Conservation (phyloP, 768 basidiomycete species). For the Xerocomus spinulosus region DNA sequence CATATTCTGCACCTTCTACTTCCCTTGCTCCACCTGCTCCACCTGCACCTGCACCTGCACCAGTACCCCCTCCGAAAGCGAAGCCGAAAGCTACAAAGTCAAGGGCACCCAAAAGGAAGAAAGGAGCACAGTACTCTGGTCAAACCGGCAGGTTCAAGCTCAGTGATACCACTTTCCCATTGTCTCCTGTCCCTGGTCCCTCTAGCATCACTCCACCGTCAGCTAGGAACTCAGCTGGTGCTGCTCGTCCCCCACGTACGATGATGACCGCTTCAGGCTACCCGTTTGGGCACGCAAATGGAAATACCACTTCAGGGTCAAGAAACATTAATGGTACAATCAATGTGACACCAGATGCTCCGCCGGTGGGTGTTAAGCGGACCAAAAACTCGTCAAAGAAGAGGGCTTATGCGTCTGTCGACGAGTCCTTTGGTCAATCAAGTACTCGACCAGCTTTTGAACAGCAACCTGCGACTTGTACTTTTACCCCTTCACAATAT, state of each 20-base stretch:
- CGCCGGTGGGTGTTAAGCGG: slow-evolving; percentile 3
- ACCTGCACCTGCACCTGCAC: slow-evolving; percentile 1
- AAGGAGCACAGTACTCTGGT: slow-evolving; percentile 37
- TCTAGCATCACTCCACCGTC: slow-evolving; percentile 33
- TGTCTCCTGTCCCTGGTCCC: slow-evolving; percentile 21
- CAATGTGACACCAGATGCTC: neutral
- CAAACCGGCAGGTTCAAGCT: slow-evolving; percentile 51
- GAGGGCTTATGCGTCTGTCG: neutral
- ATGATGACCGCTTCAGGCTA: slow-evolving; percentile 3
- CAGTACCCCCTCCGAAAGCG: neutral
- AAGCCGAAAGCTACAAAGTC: slow-evolving; percentile 27
- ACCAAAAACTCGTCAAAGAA: slow-evolving; percentile 13
- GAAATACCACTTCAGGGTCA: slow-evolving; percentile 3
- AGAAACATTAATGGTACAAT: neutral
- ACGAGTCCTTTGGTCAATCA: neutral
- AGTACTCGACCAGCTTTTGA: slow-evolving; percentile 7
- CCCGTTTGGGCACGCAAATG: neutral
- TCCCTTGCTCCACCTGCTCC: too few species aligned
- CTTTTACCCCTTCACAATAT: slow-evolving; percentile 7
- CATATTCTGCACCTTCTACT: too few species aligned
- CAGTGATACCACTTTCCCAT: slow-evolving; percentile 16
- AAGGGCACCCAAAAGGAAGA: slow-evolving; percentile 29
- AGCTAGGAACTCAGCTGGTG: slow-evolving; percentile 2
- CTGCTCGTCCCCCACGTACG: neutral
- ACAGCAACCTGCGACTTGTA: slow-evolving; percentile 1